Evolutionary conservation across 75 land plant genomes (phyloP).

Genomic region (Cunninghamia lanceolata): DNA sequence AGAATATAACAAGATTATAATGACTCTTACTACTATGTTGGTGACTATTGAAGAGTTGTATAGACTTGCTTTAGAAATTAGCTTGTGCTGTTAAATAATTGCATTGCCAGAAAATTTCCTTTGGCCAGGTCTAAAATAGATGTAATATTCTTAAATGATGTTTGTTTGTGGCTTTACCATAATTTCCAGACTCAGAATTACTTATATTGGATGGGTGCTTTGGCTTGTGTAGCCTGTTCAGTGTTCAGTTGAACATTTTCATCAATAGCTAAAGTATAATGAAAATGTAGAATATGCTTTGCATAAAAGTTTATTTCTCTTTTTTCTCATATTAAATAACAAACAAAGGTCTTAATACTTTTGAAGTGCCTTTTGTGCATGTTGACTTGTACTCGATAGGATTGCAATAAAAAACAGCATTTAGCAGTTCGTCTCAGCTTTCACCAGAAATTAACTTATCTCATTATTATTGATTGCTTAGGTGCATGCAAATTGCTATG

Average conservation of each 20-base stretch:
- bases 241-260: neutral
- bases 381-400: neutral
- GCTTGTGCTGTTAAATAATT: neutral
- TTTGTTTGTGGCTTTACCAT: neutral
- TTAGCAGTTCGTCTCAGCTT: neutral
- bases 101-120: neutral
- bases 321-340: neutral
- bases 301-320: neutral
- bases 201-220: neutral
- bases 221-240: neutral
- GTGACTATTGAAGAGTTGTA: neutral
- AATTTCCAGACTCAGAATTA: neutral
- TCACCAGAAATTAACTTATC: neutral
- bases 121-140: neutral
- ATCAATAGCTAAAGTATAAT: neutral
- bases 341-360: neutral
- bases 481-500: constrained; percentile 97
- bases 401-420: neutral
- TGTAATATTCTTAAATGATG: neutral
- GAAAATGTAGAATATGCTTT: neutral
- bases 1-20: neutral
- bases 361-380: neutral
- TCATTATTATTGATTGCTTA: constrained; percentile 16
- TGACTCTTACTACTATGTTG: neutral
- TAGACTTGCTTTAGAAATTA: neutral